phyloP scores from a whole-genome alignment of 2,329 filamentous ascomycete species.

The Sarocladium strictum region DNA sequence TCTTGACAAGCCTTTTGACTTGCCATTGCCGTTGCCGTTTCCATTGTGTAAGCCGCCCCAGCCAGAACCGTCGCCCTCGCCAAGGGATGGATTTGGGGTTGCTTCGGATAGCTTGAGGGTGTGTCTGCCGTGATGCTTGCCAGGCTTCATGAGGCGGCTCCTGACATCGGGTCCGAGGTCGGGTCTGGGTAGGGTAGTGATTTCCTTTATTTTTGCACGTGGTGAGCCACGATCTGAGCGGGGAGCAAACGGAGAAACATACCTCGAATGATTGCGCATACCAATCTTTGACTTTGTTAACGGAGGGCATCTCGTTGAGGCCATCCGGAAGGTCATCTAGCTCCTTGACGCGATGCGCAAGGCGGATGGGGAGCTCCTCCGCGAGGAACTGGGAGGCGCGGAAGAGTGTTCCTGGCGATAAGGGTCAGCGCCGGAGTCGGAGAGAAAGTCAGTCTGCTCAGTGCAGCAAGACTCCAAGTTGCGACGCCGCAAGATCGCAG shows the following conservation, averaged over 20 bases:
- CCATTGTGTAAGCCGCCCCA: constrained; percentile 39
- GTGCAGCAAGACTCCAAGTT: background rate
- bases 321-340: constrained; percentile 89
- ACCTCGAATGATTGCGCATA: constrained; percentile 99
- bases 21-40: constrained; percentile 24
- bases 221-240: background rate
- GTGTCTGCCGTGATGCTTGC: constrained; percentile 47
- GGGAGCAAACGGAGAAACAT: constrained; percentile 9
- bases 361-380: constrained; percentile 92
- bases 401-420: constrained; percentile 76
- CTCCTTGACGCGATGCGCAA: constrained; percentile 95
- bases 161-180: constrained; percentile 68
- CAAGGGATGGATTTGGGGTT: constrained; percentile 84
- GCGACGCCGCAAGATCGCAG: background rate
- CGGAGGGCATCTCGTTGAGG: constrained; percentile 95
- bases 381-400: constrained; percentile 97
- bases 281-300: constrained; percentile 92
- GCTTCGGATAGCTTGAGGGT: constrained; percentile 71
- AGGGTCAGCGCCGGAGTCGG: constrained; percentile 10
- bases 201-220: constrained; percentile 62
- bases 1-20: constrained; percentile 42
- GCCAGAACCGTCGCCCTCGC: constrained; percentile 63
- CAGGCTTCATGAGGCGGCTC: constrained; percentile 68
- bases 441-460: background rate
- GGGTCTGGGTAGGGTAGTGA: constrained; percentile 78